Evolutionary conservation across 805 yeast genomes (phyloP).

Genomic region (Phaffomyces antillensis): DNA sequence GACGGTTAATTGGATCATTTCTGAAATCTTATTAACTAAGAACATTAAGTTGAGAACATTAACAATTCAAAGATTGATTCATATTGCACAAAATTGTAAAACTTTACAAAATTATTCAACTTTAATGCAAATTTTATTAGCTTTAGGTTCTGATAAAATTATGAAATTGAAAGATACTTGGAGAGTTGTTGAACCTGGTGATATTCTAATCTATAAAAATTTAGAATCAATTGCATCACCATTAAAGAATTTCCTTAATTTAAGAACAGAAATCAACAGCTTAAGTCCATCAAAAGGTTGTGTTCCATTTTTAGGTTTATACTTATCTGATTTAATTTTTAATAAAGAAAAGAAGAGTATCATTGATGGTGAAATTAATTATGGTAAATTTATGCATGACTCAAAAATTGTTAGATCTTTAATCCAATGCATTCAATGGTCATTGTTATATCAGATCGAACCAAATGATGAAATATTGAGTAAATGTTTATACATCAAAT

Average conservation of each 20-base stretch:
- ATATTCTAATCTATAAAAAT: constrained; percentile 56
- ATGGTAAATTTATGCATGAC: constrained; percentile 67
- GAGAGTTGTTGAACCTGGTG: constrained; percentile 66
- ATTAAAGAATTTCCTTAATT: constrained; percentile 57
- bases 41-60: constrained; percentile 51
- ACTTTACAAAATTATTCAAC: constrained; percentile 77
- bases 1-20: constrained; percentile 85
- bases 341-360: constrained; percentile 38
- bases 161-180: constrained; percentile 62
- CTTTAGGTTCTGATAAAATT: constrained; percentile 61
- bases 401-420: constrained; percentile 73
- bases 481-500: constrained; percentile 74
- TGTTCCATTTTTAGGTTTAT: constrained; percentile 85
- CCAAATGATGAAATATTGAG: constrained; percentile 61
- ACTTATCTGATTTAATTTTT: constrained; percentile 72
- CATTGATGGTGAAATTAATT: constrained; percentile 45
- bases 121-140: constrained; percentile 79
- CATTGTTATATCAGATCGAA: constrained; percentile 53
- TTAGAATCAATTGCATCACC: constrained; percentile 72
- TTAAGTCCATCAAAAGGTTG: constrained; percentile 65
- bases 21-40: constrained; percentile 73
- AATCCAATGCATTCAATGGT: constrained; percentile 81
- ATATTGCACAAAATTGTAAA: constrained; percentile 71
- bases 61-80: constrained; percentile 80
- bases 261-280: constrained; percentile 57